phyloP scores from a whole-genome alignment of 352 stramenopile genomes.

The Phytophthora uliginosa region DNA sequence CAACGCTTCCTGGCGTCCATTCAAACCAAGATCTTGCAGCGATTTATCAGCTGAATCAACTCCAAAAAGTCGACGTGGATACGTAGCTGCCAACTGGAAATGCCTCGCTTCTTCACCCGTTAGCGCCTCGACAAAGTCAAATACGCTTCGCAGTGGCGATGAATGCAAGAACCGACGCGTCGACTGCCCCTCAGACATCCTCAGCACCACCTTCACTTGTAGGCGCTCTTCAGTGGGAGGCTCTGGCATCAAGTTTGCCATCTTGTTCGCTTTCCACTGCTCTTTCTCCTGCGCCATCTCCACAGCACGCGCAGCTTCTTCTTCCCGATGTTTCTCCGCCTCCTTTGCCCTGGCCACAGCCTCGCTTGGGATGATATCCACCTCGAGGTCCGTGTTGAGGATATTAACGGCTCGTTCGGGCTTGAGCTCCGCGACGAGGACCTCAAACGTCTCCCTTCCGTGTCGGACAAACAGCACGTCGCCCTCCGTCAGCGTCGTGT shows the following conservation, averaged over 20 bases:
- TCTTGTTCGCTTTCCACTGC: slow-evolving; percentile 49
- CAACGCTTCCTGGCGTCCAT: slow-evolving; percentile 69
- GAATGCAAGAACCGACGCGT: slow-evolving; percentile 59
- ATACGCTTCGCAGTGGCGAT: slow-evolving; percentile 46
- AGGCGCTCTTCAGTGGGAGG: slow-evolving; percentile 48
- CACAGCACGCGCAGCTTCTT: slow-evolving; percentile 42
- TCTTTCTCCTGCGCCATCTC: slow-evolving; percentile 48
- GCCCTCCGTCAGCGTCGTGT: slow-evolving; percentile 82
- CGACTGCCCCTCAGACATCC: slow-evolving; percentile 57
- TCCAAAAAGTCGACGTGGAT: slow-evolving; percentile 69
- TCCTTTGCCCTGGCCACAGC: slow-evolving; percentile 51
- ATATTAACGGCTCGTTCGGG: slow-evolving; percentile 74
- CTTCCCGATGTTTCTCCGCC: slow-evolving; percentile 40
- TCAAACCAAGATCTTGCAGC: slow-evolving; percentile 64
- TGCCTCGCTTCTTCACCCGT: slow-evolving; percentile 51
- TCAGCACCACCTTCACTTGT: slow-evolving; percentile 61
- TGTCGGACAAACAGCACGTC: slow-evolving; percentile 85
- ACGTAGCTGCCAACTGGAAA: slow-evolving; percentile 69
- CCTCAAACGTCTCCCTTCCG: slow-evolving; percentile 82
- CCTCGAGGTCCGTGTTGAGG: slow-evolving; percentile 86
- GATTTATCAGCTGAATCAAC: slow-evolving; percentile 46
- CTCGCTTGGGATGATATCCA: slow-evolving; percentile 82
- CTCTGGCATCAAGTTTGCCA: slow-evolving; percentile 45
- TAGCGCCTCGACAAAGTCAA: slow-evolving; percentile 63
- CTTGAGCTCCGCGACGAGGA: slow-evolving; percentile 67